phyloP scores from a whole-genome alignment of 345 rosid species.

The Hypericum perforatum region DNA sequence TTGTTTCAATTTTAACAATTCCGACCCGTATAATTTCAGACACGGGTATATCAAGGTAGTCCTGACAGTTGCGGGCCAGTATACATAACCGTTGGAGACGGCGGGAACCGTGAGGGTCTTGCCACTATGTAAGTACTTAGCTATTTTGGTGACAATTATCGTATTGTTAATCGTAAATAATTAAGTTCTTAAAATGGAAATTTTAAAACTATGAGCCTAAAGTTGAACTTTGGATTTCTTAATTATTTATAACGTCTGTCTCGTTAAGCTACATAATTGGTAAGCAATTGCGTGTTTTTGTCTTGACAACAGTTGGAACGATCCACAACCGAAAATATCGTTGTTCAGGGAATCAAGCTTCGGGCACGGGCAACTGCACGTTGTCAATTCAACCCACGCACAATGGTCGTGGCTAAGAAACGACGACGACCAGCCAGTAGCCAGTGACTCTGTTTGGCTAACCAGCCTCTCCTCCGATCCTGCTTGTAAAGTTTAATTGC shows the following conservation, averaged over 20 bases:
- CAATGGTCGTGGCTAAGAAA: slow-evolving; percentile 69
- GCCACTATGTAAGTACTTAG: slow-evolving; percentile 33
- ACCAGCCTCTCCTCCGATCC: slow-evolving; percentile 34
- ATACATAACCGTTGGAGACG: slow-evolving; percentile 65
- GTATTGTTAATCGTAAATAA: too few relatives aligned
- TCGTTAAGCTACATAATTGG: too few relatives aligned
- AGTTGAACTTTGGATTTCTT: too few relatives aligned
- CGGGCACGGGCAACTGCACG: slow-evolving; percentile 64
- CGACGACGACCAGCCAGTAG: slow-evolving; percentile 31
- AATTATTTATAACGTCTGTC: too few relatives aligned
- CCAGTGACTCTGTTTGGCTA: slow-evolving; percentile 46
- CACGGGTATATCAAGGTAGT: slow-evolving; percentile 45
- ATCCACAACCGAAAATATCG: slow-evolving; percentile 43
- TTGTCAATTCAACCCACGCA: slow-evolving; percentile 64
- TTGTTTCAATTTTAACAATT: too few relatives aligned
- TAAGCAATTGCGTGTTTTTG: too few relatives aligned
- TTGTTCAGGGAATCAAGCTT: slow-evolving; percentile 67
- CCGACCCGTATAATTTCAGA: slow-evolving; percentile 18
- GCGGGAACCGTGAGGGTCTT: slow-evolving; percentile 76
- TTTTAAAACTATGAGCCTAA: too few relatives aligned
- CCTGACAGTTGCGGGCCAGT: slow-evolving; percentile 50
- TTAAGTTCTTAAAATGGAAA: too few relatives aligned
- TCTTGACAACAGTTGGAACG: slow-evolving; percentile 30
- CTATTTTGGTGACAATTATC: neutral
- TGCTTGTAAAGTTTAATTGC: slow-evolving; percentile 24